Evolutionary conservation across 495 filamentous ascomycete genomes (phyloP).

Genomic region (Trichoderma parareesei): DNA sequence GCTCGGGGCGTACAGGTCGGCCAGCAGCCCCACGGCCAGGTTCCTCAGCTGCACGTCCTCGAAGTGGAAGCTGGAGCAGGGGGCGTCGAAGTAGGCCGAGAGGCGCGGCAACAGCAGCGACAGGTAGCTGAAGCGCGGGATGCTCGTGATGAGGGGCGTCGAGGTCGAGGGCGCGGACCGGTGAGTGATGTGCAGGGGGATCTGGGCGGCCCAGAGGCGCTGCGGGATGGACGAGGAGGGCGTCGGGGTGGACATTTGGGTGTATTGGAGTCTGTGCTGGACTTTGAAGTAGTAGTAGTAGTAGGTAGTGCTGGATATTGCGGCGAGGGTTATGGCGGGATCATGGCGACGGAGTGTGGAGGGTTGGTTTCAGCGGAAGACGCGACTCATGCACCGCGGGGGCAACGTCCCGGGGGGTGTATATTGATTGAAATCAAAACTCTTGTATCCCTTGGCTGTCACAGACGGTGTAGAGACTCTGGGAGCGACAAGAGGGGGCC

Average conservation of each 20-base stretch:
- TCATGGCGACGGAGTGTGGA: neutral
- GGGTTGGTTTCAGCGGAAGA: neutral
- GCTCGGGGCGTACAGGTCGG: conserved; percentile 61
- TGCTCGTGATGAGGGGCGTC: conserved; percentile 43
- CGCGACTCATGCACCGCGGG: neutral
- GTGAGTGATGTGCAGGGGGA: conserved; percentile 47
- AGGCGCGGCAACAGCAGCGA: conserved; percentile 71
- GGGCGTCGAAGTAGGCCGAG: conserved; percentile 60
- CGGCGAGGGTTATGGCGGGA: neutral
- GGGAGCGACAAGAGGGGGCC: no score
- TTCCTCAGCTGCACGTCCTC: conserved; percentile 64
- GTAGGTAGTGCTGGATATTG: no score
- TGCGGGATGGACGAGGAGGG: conserved; percentile 24
- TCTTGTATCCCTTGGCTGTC: no score
- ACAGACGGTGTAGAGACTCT: no score
- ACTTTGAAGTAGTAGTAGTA: neutral
- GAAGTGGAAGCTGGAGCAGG: conserved; percentile 74
- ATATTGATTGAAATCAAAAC: no score
- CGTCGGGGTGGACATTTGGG: neutral
- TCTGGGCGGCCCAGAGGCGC: conserved; percentile 40
- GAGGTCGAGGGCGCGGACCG: conserved; percentile 24
- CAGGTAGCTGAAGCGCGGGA: conserved; percentile 65
- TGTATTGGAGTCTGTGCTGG: neutral
- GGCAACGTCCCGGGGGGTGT: no score
- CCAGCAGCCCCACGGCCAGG: conserved; percentile 78